These are phyloP conservation scores for Cucurbita ficifolia DNA, from an alignment of 306 rosid species.

Conservation along the genomic window DNA sequence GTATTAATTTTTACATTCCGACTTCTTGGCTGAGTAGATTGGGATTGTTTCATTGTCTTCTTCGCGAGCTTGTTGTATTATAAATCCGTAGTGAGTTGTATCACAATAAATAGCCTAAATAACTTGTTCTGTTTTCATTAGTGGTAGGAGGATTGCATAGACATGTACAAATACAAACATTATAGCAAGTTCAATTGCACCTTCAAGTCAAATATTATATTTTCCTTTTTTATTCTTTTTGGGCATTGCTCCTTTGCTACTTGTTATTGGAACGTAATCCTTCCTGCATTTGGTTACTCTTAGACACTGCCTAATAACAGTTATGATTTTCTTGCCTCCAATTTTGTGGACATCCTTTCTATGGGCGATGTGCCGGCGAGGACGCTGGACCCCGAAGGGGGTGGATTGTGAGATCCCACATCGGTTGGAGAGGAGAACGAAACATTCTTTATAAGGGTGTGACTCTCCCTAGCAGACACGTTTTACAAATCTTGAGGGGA, in stretches of 20 bases:
- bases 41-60: neutral
- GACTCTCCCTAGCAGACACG: too few species aligned
- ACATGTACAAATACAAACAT: neutral
- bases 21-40: neutral
- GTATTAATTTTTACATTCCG: neutral
- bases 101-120: neutral
- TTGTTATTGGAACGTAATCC: neutral
- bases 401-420: too few species aligned
- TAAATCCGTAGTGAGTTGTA: neutral
- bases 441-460: too few species aligned
- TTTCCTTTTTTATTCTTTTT: too few species aligned
- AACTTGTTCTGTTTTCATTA: neutral
- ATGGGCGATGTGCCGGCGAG: too few species aligned
- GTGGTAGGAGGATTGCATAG: neutral
- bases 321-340: neutral
- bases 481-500: too few species aligned
- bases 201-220: neutral
- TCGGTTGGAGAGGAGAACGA: too few species aligned
- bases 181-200: neutral
- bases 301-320: neutral
- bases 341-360: neutral
- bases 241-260: neutral
- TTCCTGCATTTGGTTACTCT: neutral
- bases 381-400: too few species aligned
- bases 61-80: neutral